Percentiles rank a stretch among this genome's conserved stretches.
These are phyloP conservation scores for Hyaloscypha bicolor DNA, from an alignment of 495 filamentous ascomycete genomes.

Conservation along the genomic window DNA sequence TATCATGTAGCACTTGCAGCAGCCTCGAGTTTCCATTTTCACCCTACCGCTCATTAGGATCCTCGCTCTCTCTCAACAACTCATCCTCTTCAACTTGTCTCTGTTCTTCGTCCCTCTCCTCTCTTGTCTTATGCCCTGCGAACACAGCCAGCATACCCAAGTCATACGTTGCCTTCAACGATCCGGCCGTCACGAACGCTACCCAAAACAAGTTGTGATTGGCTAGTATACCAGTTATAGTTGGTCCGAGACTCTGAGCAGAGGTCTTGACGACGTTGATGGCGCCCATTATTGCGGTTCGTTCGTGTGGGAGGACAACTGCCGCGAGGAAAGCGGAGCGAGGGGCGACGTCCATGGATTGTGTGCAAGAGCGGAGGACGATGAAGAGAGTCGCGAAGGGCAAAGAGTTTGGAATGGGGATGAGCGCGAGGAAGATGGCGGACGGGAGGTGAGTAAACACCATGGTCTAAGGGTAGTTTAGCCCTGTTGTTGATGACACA, in stretches of 20 bases:
- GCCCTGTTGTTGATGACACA: neutral
- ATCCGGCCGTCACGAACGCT: conserved; percentile 73
- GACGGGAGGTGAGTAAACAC: conserved; percentile 84
- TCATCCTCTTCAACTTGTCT: conserved; percentile 39
- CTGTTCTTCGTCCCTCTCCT: conserved; percentile 11
- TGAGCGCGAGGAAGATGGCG: conserved; percentile 68
- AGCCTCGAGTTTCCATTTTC: neutral
- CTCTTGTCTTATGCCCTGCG: conserved; percentile 20
- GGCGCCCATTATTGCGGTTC: conserved; percentile 78
- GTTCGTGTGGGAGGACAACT: conserved; percentile 68
- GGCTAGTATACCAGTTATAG: conserved; percentile 68
- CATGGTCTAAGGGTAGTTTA: conserved; percentile 61
- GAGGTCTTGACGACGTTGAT: conserved; percentile 70
- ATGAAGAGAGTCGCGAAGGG: conserved; percentile 63
- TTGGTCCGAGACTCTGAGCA: conserved; percentile 63
- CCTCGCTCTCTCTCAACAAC: conserved; percentile 32
- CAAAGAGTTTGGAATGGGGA: conserved; percentile 60
- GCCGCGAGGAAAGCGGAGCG: conserved; percentile 78
- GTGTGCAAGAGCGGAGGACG: conserved; percentile 67
- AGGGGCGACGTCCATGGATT: conserved; percentile 83
- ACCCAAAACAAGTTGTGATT: conserved; percentile 64
- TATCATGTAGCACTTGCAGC: neutral
- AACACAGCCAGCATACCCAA: conserved; percentile 73
- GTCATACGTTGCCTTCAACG: conserved; percentile 71
- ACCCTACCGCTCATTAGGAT: conserved; percentile 11